Base-by-base conservation (phyloP, 2,329 filamentous ascomycete species). In the Aspergillus ruber region DNA sequence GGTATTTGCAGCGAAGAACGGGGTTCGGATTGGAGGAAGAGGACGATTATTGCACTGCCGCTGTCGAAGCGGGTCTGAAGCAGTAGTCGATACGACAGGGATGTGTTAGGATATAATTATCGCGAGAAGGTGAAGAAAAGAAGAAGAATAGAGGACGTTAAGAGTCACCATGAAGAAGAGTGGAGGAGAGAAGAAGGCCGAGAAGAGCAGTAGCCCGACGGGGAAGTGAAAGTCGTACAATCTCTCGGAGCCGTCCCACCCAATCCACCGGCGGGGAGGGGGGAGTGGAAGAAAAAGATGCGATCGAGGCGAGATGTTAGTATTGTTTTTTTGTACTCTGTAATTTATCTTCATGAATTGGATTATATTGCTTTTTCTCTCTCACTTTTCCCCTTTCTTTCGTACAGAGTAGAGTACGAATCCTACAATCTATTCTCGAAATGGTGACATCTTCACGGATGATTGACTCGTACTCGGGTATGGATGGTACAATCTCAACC, bases 1-100 rank as follows among this genome's bases (percentile, higher is more conserved):
- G 15, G 33, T n/a, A 35, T 40, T 39, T 9, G 32, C 35, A 17
- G 15, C 42, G 18, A 36, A 39, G 17, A 45, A 47, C 4, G 25
- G 25, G 25, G 25, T 10, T 10, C 25, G 10, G 25, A 29, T 29
- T 33, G 23, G 47, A 47, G 32, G 17, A 15, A 13, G 27, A 32
- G 15, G 18, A 21, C 18, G 23, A 15, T 20, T 21, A 9, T 20
- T 21, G 41, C 18, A 25, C 23, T 25, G 8, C 17, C 18, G 13
- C 17, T 12, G 23, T 27, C 18, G 32, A 43, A 41, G 39, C 38
- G 46, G 42, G 13, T 29, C 25, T 29, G 38, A 46, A 46, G 43
- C 40, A 40, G 43, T 42, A 42, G 40, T 17, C 20, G 10, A 18
- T 10, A 18, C 10, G 9, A 39, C 15, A 39, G 36, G 17, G 36